Evolutionary conservation across 345 rosid genomes (phyloP).

Genomic region (Rhizophora apiculata): DNA sequence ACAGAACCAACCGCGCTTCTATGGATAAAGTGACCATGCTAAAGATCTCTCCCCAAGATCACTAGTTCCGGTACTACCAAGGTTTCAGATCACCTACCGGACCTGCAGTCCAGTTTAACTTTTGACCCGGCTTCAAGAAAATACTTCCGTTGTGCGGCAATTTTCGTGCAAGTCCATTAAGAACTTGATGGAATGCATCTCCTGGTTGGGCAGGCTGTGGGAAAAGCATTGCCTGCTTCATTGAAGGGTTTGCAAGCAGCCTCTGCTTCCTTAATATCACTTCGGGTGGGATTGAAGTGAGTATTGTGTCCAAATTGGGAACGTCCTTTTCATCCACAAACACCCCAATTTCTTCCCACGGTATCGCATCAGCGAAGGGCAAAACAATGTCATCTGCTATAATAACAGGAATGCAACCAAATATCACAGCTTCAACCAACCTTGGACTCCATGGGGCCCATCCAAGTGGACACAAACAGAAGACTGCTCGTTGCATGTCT

Average conservation of each 20-base stretch:
- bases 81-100: conserved; percentile 82
- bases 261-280: conserved; percentile 86
- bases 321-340: conserved; percentile 87
- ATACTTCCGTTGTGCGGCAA: conserved; percentile 55
- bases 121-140: conserved; percentile 62
- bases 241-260: conserved; percentile 85
- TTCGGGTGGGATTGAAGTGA: conserved; percentile 75
- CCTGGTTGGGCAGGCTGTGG: conserved; percentile 82
- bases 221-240: conserved; percentile 82
- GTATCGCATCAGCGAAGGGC: conserved; percentile 93
- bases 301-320: conserved; percentile 67
- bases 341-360: conserved; percentile 93
- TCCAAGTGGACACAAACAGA: conserved; percentile 89
- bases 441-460: conserved; percentile 99
- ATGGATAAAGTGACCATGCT: not conserved
- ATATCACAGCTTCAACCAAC: conserved; percentile 94
- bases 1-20: not conserved
- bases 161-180: conserved; percentile 79
- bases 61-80: conserved; percentile 35
- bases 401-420: conserved; percentile 95
- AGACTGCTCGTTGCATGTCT: conserved; percentile 92
- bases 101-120: conserved; percentile 91
- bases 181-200: conserved; percentile 83
- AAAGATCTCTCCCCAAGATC: not conserved
- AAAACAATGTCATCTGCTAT: conserved; percentile 92